phyloP scores from a whole-genome alignment of 2,329 filamentous ascomycete genomes.

The Rhinocladiella similis region DNA sequence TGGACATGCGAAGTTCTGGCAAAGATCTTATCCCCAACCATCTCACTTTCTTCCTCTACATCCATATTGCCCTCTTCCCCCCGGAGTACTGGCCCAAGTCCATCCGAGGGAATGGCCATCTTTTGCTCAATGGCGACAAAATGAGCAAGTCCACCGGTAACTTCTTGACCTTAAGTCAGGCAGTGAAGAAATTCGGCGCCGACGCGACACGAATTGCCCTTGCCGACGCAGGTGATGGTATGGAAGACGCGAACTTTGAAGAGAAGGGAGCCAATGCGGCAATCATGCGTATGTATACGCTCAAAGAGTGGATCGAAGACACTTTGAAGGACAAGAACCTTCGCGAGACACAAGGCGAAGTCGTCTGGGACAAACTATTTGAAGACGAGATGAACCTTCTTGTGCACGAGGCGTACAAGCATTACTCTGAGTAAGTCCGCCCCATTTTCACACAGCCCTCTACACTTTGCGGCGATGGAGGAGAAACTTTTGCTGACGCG shows the following conservation, averaged over 20 bases:
- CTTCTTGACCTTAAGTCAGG: slow-evolving; percentile 86
- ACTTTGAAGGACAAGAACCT: slow-evolving; percentile 72
- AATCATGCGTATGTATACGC: slow-evolving; percentile 78
- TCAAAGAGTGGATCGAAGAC: slow-evolving; percentile 92
- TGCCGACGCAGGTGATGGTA: slow-evolving; percentile 90
- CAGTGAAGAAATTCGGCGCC: slow-evolving; percentile 88
- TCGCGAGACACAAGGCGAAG: slow-evolving; percentile 63
- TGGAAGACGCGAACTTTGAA: slow-evolving; percentile 96
- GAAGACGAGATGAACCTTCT: slow-evolving; percentile 88
- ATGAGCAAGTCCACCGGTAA: slow-evolving; percentile 98
- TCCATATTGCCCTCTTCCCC: slow-evolving; percentile 86
- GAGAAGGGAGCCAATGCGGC: slow-evolving; percentile 91
- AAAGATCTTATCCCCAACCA: slow-evolving; percentile 95
- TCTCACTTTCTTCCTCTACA: slow-evolving; percentile 92
- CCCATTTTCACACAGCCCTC: neutral
- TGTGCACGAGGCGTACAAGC: slow-evolving; percentile 72
- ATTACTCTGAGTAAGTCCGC: slow-evolving; percentile 66
- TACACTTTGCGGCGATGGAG: neutral
- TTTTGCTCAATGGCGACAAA: slow-evolving; percentile 95
- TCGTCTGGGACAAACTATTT: slow-evolving; percentile 86
- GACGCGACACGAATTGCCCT: slow-evolving; percentile 89
- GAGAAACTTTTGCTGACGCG: neutral
- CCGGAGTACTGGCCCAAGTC: slow-evolving; percentile 84
- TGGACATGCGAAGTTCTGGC: slow-evolving; percentile 83
- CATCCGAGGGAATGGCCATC: slow-evolving; percentile 86